These are phyloP conservation scores for Paspalum vaginatum DNA, from an alignment of 176 grass and related monocot species.

Conservation along the genomic window DNA sequence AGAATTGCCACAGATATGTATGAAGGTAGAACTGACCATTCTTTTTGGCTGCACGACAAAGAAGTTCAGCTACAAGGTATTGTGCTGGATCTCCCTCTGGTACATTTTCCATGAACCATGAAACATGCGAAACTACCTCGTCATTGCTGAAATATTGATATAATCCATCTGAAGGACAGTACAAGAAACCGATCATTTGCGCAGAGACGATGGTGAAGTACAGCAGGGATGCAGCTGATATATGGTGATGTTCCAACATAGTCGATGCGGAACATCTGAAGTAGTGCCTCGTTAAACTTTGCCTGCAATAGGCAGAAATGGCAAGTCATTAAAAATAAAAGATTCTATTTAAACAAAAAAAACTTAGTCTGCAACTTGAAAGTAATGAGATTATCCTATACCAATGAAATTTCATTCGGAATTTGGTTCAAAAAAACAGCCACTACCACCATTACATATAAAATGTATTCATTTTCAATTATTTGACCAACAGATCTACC, in stretches of 20 bases:
- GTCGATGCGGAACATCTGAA: slow-evolving; percentile 82
- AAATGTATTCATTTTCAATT: slow-evolving; percentile 2
- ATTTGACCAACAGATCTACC: background rate
- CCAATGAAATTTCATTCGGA: background rate
- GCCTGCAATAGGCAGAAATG: slow-evolving; percentile 51
- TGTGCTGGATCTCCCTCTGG: slow-evolving; percentile 94
- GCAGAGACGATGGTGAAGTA: slow-evolving; percentile 76
- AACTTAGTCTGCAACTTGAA: background rate
- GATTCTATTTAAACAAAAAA: slow-evolving; percentile 10
- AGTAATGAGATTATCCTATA: slow-evolving; percentile 14
- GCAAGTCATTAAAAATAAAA: slow-evolving; percentile 3
- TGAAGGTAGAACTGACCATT: slow-evolving; percentile 63
- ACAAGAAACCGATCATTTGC: slow-evolving; percentile 78
- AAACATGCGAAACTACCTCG: slow-evolving; percentile 85
- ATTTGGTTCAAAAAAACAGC: background rate
- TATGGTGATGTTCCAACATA: slow-evolving; percentile 75
- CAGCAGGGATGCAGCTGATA: slow-evolving; percentile 77
- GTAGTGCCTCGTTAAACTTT: slow-evolving; percentile 76
- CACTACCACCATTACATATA: background rate
- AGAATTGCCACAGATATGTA: background rate
- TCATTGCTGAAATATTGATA: slow-evolving; percentile 97
- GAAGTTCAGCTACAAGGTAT: slow-evolving; percentile 84
- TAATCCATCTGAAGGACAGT: slow-evolving; percentile 86
- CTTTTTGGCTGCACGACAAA: slow-evolving; percentile 90
- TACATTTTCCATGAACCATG: slow-evolving; percentile 93